These are phyloP conservation scores for Pulveroboletus sp. DNA, from an alignment of 768 basidiomycete genomes.

Conservation along the genomic window DNA sequence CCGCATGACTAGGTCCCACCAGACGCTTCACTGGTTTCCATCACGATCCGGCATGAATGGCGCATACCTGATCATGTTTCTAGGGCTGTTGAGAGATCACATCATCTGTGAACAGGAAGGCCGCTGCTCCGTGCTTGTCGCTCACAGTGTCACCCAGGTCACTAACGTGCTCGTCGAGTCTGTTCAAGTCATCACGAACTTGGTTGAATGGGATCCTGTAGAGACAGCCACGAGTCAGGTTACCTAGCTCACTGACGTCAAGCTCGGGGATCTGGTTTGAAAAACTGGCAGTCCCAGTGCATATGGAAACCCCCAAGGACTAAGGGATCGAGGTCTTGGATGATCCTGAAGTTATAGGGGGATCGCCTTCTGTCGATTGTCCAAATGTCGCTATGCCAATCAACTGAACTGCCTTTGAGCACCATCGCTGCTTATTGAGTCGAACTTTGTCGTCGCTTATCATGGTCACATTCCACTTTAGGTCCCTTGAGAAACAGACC, in stretches of 20 bases:
- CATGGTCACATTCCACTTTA: slow-evolving; percentile 2
- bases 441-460: neutral
- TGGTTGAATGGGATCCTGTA: slow-evolving; percentile 68
- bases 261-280: slow-evolving; percentile 17
- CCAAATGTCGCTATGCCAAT: slow-evolving; percentile 63
- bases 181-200: slow-evolving; percentile 58
- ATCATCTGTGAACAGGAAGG: slow-evolving; percentile 53
- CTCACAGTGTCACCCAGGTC: slow-evolving; percentile 72
- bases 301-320: slow-evolving; percentile 73
- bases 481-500: slow-evolving; percentile 16
- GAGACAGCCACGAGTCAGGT: slow-evolving; percentile 57
- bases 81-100: slow-evolving; percentile 62
- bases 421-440: slow-evolving; percentile 50
- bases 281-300: slow-evolving; percentile 50
- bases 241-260: slow-evolving; percentile 41
- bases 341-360: slow-evolving; percentile 56
- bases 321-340: slow-evolving; percentile 55
- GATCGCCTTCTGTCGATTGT: slow-evolving; percentile 44
- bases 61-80: slow-evolving; percentile 65
- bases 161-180: slow-evolving; percentile 58
- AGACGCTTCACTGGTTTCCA: slow-evolving; percentile 5
- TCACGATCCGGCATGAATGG: neutral
- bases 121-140: slow-evolving; percentile 53
- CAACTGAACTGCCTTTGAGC: slow-evolving; percentile 54
- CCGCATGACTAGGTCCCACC: slow-evolving; percentile 45